These are phyloP conservation scores for Neurospora terricola DNA, from an alignment of 495 filamentous ascomycete species.

Conservation along the genomic window DNA sequence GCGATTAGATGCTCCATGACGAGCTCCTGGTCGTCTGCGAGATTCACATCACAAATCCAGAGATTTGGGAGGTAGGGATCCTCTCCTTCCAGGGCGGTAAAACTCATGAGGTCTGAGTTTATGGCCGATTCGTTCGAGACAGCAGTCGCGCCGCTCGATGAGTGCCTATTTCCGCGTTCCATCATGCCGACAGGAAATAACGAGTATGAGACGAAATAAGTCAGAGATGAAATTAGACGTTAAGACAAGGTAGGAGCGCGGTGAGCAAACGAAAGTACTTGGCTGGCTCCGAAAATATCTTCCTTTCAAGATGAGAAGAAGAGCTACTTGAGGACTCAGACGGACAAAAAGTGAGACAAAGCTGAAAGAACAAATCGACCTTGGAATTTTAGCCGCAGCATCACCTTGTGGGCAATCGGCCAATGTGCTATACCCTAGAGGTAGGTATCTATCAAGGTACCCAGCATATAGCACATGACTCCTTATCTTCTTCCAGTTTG, in stretches of 20 bases:
- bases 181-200: not conserved
- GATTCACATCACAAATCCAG: not conserved
- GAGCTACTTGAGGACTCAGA: not conserved
- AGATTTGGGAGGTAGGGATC: not conserved
- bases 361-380: not conserved
- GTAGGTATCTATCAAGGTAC: not conserved
- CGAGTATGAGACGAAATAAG: not conserved
- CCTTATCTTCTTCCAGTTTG: not conserved
- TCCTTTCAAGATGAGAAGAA: not conserved
- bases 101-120: not conserved
- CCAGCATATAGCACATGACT: not conserved
- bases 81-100: not conserved
- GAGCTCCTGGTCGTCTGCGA: not conserved
- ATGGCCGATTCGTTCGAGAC: not conserved
- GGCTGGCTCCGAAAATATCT: not conserved
- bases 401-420: not conserved
- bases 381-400: not conserved
- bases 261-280: not conserved
- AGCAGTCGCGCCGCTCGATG: not conserved
- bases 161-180: not conserved
- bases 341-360: not conserved
- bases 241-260: not conserved
- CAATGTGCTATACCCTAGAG: not conserved
- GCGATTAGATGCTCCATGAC: not conserved
- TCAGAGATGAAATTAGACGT: not conserved